Evolutionary conservation across 2,329 filamentous ascomycete species (phyloP).

Genomic region (Capronia epimyces): DNA sequence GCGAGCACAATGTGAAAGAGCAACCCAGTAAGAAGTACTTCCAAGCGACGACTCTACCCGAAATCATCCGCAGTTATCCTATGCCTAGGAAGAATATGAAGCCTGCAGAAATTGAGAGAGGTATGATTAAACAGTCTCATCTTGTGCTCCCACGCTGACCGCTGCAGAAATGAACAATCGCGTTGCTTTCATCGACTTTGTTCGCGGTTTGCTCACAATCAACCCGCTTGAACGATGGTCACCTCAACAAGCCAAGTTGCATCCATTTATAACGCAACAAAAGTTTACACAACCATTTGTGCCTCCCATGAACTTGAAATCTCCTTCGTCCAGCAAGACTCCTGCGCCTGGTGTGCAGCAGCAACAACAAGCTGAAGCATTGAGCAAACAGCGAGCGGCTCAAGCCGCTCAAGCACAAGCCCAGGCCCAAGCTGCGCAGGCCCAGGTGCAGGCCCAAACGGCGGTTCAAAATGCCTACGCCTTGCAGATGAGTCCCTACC

Average conservation of each 20-base stretch:
- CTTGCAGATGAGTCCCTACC: constrained; percentile 53
- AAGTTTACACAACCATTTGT: constrained; percentile 96
- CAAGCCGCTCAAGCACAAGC: constrained; percentile 49
- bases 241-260: constrained; percentile 91
- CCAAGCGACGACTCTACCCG: constrained; percentile 83
- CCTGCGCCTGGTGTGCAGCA: constrained; percentile 91
- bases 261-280: constrained; percentile 97
- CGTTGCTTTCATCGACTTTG: constrained; percentile 96
- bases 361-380: constrained; percentile 87
- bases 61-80: constrained; percentile 95
- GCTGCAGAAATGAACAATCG: constrained; percentile 92
- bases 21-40: constrained; percentile 99
- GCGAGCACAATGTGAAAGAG: constrained; percentile 93
- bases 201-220: constrained; percentile 84
- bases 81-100: constrained; percentile 99
- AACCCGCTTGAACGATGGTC: constrained; percentile 97
- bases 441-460: constrained; percentile 57
- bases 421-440: constrained; percentile 50
- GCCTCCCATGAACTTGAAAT: constrained; percentile 92
- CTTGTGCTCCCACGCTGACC: constrained; percentile 20
- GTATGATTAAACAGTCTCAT: constrained; percentile 47
- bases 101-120: constrained; percentile 89
- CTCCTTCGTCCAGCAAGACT: constrained; percentile 77
- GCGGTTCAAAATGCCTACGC: constrained; percentile 64
- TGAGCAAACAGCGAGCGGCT: constrained; percentile 81